Percentiles rank a stretch among this genome's conserved stretches.
These are phyloP conservation scores for Petunia secreta DNA, from an alignment of 257 asterid species.

Conservation along the genomic window DNA sequence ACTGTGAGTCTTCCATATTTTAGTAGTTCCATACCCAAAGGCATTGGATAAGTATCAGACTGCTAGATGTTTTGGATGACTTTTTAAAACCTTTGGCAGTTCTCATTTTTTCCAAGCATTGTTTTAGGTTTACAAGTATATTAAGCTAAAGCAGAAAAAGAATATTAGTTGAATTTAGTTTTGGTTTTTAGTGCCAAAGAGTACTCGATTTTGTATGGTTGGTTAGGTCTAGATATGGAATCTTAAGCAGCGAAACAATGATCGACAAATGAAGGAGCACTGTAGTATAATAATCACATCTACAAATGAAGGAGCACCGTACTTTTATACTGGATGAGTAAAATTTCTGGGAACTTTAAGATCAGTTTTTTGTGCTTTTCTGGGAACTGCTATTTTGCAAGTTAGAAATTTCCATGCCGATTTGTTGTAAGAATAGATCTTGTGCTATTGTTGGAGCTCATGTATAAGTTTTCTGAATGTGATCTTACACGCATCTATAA, in stretches of 20 bases:
- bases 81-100: not conserved
- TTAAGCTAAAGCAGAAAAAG: not conserved
- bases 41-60: not conserved
- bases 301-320: not conserved
- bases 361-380: not conserved
- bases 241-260: not conserved
- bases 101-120: not conserved
- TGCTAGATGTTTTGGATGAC: not conserved
- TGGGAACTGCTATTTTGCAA: not conserved
- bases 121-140: not conserved
- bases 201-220: constrained; percentile 1
- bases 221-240: not conserved
- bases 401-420: not conserved
- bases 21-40: not conserved
- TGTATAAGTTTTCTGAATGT: not conserved
- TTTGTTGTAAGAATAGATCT: not conserved
- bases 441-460: not conserved
- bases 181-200: not conserved
- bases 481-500: not conserved
- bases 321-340: not conserved
- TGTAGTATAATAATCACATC: not conserved
- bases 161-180: not conserved
- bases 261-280: not conserved
- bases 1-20: not conserved
- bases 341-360: not conserved